These are phyloP conservation scores for Ascochyta viciae-villosae DNA, from an alignment of 2,329 filamentous ascomycete species.

Conservation along the genomic window DNA sequence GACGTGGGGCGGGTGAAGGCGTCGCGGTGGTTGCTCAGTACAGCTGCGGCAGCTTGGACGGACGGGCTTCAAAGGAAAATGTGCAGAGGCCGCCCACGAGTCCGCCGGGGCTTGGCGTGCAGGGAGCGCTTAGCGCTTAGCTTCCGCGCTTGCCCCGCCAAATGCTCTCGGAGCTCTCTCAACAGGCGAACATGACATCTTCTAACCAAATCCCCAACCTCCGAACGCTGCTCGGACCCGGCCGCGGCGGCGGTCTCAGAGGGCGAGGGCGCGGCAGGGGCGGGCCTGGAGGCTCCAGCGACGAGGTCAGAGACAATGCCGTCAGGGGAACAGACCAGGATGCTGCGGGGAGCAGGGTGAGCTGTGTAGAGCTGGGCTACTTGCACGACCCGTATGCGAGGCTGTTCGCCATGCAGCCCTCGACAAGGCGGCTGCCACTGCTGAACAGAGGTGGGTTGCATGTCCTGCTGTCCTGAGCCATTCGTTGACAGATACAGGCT, in stretches of 20 bases:
- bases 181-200: slow-evolving; percentile 65
- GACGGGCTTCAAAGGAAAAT: slow-evolving; percentile 40
- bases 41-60: slow-evolving; percentile 10
- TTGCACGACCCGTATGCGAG: slow-evolving; percentile 80
- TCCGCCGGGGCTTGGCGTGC: slow-evolving; percentile 16
- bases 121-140: slow-evolving; percentile 18
- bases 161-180: slow-evolving; percentile 25
- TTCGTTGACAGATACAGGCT: slow-evolving; percentile 64
- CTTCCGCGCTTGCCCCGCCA: slow-evolving; percentile 38
- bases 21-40: slow-evolving; percentile 3
- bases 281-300: slow-evolving; percentile 27
- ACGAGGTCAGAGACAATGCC: slow-evolving; percentile 68
- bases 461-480: not conserved
- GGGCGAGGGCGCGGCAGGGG: slow-evolving; percentile 55
- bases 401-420: slow-evolving; percentile 67
- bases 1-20: slow-evolving; percentile 15
- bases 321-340: slow-evolving; percentile 93
- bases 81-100: slow-evolving; percentile 20
- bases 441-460: slow-evolving; percentile 81
- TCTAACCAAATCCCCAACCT: slow-evolving; percentile 78
- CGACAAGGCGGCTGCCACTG: slow-evolving; percentile 77
- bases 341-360: slow-evolving; percentile 86
- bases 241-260: slow-evolving; percentile 56
- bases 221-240: slow-evolving; percentile 62
- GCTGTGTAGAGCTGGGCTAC: slow-evolving; percentile 86